A percentile compares a stretch with the other conserved stretches of the same genome.
Conservation (phyloP, 2,329 filamentous ascomycete genomes). For the Fusarium anthophilum region DNA sequence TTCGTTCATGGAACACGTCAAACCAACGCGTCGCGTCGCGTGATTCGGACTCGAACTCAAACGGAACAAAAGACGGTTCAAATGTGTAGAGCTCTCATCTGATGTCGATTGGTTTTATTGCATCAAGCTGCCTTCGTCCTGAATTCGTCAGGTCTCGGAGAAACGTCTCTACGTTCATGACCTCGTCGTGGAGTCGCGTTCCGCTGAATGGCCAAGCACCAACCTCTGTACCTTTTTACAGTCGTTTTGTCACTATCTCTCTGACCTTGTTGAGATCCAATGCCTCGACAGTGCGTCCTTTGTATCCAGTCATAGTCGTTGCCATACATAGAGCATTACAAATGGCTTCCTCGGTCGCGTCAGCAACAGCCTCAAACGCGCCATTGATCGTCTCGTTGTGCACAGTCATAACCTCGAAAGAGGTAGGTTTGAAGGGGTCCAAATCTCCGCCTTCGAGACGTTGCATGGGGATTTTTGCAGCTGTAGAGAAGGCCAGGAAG, state of each 20-base stretch:
- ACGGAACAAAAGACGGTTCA: not conserved
- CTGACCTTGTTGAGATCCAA: conserved; percentile 58
- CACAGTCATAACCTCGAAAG: conserved; percentile 42
- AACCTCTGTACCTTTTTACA: not conserved
- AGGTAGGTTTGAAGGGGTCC: conserved; percentile 52
- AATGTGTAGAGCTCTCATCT: fast-evolving
- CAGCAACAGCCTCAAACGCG: conserved; percentile 68
- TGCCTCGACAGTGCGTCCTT: conserved; percentile 59
- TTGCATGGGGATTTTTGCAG: conserved; percentile 57
- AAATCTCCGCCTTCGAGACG: conserved; percentile 41
- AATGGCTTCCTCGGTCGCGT: conserved; percentile 72
- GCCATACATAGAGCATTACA: conserved; percentile 71
- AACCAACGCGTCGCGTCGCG: not conserved
- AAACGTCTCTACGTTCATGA: not conserved
- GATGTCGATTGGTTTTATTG: fast-evolving
- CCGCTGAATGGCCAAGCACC: too few relatives aligned
- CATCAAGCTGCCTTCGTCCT: not conserved
- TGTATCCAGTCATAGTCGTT: conserved; percentile 64
- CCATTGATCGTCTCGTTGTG: conserved; percentile 69
- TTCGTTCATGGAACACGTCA: too few relatives aligned
- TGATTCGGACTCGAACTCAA: not conserved
- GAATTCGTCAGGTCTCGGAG: not conserved
- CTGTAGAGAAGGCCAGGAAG: conserved; percentile 74
- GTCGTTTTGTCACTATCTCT: conserved; percentile 53
- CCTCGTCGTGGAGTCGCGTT: too few relatives aligned